Evolutionary conservation across 2,329 filamentous ascomycete species (phyloP).

Genomic region (Aspergillus cejpii): DNA sequence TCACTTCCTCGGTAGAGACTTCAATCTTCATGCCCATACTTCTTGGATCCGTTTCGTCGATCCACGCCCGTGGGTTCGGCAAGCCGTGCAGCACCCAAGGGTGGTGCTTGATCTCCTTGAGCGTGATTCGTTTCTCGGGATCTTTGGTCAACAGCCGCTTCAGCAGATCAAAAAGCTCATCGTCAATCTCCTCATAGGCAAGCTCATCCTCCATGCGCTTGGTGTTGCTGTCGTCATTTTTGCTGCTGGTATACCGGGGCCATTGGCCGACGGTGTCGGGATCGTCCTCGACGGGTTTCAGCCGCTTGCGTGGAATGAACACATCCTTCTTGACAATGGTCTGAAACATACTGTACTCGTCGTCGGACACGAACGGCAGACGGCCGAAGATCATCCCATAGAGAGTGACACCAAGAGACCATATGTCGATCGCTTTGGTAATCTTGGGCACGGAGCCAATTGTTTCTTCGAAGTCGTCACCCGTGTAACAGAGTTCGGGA

Average conservation of each 20-base stretch:
- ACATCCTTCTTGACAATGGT: constrained; percentile 90
- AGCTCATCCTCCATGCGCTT: constrained; percentile 73
- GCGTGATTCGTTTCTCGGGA: constrained; percentile 75
- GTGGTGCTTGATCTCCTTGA: constrained; percentile 89
- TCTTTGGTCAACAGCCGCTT: constrained; percentile 79
- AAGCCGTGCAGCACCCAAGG: constrained; percentile 82
- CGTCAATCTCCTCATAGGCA: constrained; percentile 77
- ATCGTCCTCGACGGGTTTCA: constrained; percentile 60
- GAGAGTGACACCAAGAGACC: constrained; percentile 91
- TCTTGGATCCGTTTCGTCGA: constrained; percentile 88
- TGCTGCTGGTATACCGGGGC: constrained; percentile 51
- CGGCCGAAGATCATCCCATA: constrained; percentile 94
- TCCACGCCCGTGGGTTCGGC: constrained; percentile 67
- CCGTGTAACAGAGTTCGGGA: constrained; percentile 89
- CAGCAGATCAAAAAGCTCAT: constrained; percentile 71
- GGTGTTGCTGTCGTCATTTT: constrained; percentile 54
- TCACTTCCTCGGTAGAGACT: constrained; percentile 84
- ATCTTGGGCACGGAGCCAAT: constrained; percentile 61
- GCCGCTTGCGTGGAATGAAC: constrained; percentile 72
- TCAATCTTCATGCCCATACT: constrained; percentile 80
- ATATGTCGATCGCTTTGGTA: constrained; percentile 91
- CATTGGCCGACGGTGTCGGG: constrained; percentile 43
- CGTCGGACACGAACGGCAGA: constrained; percentile 85
- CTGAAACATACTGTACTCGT: constrained; percentile 85
- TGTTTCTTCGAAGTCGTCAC: constrained; percentile 51